Base-by-base conservation (phyloP, 2,329 filamentous ascomycete genomes). In the Fusarium mexicanum region DNA sequence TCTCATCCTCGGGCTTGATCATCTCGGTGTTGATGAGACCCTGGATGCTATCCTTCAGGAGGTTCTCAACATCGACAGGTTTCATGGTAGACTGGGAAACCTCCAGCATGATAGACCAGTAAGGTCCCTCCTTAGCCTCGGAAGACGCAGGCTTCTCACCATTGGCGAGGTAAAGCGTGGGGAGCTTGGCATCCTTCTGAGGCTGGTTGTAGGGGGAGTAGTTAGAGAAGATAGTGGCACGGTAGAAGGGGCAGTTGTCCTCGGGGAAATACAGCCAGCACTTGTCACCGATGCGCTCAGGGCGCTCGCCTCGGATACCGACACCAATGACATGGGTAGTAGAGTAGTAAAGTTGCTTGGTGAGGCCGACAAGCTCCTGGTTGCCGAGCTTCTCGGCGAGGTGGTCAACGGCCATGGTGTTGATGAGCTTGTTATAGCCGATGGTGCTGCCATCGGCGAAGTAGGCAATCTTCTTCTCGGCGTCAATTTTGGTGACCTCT, bases 181-280 rank as follows among this genome's bases (percentile, higher is more conserved):
- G 91, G 64, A 99, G 91, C 89, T 97, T 96, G 81, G 89, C 92
- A 66, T 92, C 91, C 68, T 91, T 88, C 76, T 93, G 87, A 40
- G 96, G 96, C 87, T 98, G 96, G 89, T 99, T 99, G 91, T 97
- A 92, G 61, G 96, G 96, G 29, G 96, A 98, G 90, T 99, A 99
- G 91, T 99, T 99, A 85, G 96, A 98, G 91, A 99, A 99, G 87
- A 99, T 98, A 81, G 96, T 99, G 81, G 96, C 96, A 79, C 96
- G 94, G 90, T 99, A 99, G 90, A 99, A 99, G 83, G 95, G 95
- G 88, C 95, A 98, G 90, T 99, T 93, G 84, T 98, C 93, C 85
- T 99, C 96, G 73, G 96, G 96, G 91, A 98, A 99, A 91, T 99
- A 99, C 76, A 99, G 89, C 95, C 96, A 99, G 91, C 96, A 99